phyloP scores from a whole-genome alignment of 2,329 filamentous ascomycete species.

The Microdochium paspali region DNA sequence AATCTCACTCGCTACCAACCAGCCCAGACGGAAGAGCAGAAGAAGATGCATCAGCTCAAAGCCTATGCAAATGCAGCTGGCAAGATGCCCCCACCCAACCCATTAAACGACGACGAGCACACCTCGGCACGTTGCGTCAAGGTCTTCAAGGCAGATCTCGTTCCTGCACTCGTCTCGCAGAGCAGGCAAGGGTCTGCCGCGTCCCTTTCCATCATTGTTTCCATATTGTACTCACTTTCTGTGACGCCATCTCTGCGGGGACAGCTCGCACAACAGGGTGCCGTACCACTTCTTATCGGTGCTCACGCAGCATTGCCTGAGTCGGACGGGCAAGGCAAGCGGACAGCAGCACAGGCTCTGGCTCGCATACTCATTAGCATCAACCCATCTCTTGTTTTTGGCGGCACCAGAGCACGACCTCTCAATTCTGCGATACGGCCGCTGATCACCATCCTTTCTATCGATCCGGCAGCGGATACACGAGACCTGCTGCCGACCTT shows the following conservation, averaged over 20 bases:
- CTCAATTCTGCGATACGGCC: constrained; percentile 76
- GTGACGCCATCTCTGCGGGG: constrained; percentile 67
- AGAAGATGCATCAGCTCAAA: constrained; percentile 84
- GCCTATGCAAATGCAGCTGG: constrained; percentile 85
- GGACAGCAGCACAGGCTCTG: constrained; percentile 67
- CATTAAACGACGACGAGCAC: constrained; percentile 65
- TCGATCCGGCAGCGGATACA: constrained; percentile 51
- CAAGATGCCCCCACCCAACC: constrained; percentile 49
- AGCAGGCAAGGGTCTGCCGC: constrained; percentile 63
- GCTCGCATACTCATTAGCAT: constrained; percentile 81
- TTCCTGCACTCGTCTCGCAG: constrained; percentile 68
- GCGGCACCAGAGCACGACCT: constrained; percentile 61
- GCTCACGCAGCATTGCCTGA: constrained; percentile 55
- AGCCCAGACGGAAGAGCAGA: constrained; percentile 76
- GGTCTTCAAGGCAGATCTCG: constrained; percentile 69
- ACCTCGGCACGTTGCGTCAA: constrained; percentile 67
- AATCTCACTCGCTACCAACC: constrained; percentile 81
- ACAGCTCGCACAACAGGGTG: constrained; percentile 85
- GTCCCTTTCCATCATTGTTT: constrained; percentile 62
- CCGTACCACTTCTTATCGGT: constrained; percentile 72
- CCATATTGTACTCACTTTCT: constrained; percentile 70
- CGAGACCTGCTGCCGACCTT: constrained; percentile 82
- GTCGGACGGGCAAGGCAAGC: constrained; percentile 33
- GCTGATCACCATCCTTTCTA: constrained; percentile 62
- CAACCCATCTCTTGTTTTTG: constrained; percentile 78